Evolutionary conservation across 139 green algal genomes (phyloP).

Genomic region (Haematococcus lacustris): DNA sequence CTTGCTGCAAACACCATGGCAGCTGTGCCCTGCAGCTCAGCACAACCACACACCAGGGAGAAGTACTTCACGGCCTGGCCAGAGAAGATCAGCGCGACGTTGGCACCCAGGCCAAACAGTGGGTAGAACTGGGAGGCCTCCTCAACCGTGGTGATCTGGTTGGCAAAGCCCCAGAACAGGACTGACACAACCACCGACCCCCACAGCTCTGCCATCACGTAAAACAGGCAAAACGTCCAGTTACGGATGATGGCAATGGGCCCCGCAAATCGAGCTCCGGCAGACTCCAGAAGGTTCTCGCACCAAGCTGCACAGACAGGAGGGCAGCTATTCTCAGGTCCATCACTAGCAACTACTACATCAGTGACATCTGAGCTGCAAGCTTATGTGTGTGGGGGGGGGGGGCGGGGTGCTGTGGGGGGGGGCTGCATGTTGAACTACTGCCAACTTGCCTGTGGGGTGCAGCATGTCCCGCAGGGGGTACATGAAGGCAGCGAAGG

Average conservation of each 20-base stretch:
- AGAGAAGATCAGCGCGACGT: constrained; percentile 97
- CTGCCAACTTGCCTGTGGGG: constrained; percentile 74
- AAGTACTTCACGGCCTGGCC: constrained; percentile 95
- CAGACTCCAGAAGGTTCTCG: constrained; percentile 63
- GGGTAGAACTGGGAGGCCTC: constrained; percentile 99
- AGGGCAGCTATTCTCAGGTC: no score
- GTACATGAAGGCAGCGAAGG: constrained; percentile 96
- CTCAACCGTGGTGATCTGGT: constrained; percentile 96
- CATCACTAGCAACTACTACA: no score
- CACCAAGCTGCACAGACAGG: constrained; percentile 73
- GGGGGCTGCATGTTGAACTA: no score
- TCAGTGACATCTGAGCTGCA: no score
- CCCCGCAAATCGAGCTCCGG: constrained; percentile 76
- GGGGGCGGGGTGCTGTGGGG: no score
- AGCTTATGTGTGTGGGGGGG: no score
- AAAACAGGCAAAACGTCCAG: constrained; percentile 99
- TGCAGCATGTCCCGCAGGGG: constrained; percentile 85
- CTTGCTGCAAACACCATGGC: no score
- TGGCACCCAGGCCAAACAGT: constrained; percentile 95
- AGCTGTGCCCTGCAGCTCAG: no score
- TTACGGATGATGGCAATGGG: constrained; percentile 98
- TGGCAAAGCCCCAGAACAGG: constrained; percentile 98
- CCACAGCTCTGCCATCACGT: constrained; percentile 99
- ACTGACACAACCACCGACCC: constrained; percentile 97
- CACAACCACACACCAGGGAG: constrained; percentile 69